phyloP scores from a whole-genome alignment of 2,329 filamentous ascomycete species.

The Clarireedia sp. region DNA sequence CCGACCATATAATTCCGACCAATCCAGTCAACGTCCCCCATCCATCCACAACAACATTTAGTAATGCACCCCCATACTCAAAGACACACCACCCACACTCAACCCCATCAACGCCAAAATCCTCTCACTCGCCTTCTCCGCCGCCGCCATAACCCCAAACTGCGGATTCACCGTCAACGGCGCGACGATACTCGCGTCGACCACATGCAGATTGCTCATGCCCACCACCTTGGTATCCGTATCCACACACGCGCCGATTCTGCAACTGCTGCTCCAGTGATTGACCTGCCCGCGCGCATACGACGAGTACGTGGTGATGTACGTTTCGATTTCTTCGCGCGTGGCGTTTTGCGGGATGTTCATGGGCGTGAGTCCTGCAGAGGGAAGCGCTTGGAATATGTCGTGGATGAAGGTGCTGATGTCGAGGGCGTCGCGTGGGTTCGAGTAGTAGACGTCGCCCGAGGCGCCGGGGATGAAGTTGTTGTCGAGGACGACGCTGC shows the following conservation, averaged over 20 bases:
- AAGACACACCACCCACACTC: not conserved
- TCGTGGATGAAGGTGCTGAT: slow-evolving; percentile 43
- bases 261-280: slow-evolving; percentile 46
- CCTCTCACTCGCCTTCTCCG: slow-evolving; percentile 42
- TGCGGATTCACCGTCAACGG: slow-evolving; percentile 47
- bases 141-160: slow-evolving; percentile 47
- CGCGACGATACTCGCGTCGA: slow-evolving; percentile 42
- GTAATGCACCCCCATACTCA: not conserved
- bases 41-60: too few species aligned
- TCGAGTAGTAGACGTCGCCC: slow-evolving; percentile 38
- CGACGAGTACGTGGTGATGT: slow-evolving; percentile 39
- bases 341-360: slow-evolving; percentile 41
- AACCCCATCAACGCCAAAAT: slow-evolving; percentile 29
- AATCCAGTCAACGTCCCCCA: too few species aligned
- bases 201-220: slow-evolving; percentile 42
- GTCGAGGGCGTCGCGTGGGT: slow-evolving; percentile 39
- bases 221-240: slow-evolving; percentile 38
- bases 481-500: slow-evolving; percentile 38
- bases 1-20: too few species aligned
- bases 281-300: slow-evolving; percentile 44
- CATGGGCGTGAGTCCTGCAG: slow-evolving; percentile 36
- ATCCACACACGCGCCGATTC: slow-evolving; percentile 44
- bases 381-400: slow-evolving; percentile 40
- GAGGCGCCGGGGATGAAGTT: slow-evolving; percentile 37
- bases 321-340: slow-evolving; percentile 39